These are phyloP conservation scores for Avena atlantica DNA, from an alignment of 176 grass and related monocot genomes.

Conservation along the genomic window DNA sequence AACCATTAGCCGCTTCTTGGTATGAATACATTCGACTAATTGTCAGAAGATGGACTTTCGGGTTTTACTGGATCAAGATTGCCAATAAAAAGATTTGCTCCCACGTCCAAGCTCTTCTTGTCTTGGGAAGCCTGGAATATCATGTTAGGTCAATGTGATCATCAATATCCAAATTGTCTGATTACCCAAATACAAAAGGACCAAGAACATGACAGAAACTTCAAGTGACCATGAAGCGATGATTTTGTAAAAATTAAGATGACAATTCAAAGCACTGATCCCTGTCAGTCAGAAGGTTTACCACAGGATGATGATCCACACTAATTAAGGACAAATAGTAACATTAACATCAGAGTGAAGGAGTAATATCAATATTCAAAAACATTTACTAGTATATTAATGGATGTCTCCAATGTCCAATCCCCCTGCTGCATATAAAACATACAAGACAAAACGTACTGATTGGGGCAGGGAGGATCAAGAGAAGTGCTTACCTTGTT, in stretches of 20 bases:
- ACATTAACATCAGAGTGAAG: not conserved
- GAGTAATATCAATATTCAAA: constrained; percentile 9
- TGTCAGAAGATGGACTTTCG: constrained; percentile 37
- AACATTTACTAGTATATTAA: constrained; percentile 3
- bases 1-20: constrained; percentile 33
- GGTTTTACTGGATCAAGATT: constrained; percentile 90
- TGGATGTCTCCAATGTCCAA: not conserved
- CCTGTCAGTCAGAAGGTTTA: not conserved
- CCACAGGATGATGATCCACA: not conserved
- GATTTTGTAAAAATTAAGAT: not conserved
- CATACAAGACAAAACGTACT: constrained; percentile 7
- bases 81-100: constrained; percentile 98
- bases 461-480: constrained; percentile 25
- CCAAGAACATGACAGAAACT: constrained; percentile 16
- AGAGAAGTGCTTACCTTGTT: constrained; percentile 68
- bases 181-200: not conserved
- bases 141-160: constrained; percentile 35
- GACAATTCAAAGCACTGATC: not conserved
- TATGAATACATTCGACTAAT: constrained; percentile 20
- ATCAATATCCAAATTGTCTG: not conserved
- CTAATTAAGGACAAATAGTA: not conserved
- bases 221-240: not conserved
- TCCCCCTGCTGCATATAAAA: constrained; percentile 23
- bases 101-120: constrained; percentile 98
- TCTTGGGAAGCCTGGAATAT: constrained; percentile 95